These are phyloP conservation scores for Leccinum incarnatum DNA, from an alignment of 768 basidiomycete genomes.

Conservation along the genomic window DNA sequence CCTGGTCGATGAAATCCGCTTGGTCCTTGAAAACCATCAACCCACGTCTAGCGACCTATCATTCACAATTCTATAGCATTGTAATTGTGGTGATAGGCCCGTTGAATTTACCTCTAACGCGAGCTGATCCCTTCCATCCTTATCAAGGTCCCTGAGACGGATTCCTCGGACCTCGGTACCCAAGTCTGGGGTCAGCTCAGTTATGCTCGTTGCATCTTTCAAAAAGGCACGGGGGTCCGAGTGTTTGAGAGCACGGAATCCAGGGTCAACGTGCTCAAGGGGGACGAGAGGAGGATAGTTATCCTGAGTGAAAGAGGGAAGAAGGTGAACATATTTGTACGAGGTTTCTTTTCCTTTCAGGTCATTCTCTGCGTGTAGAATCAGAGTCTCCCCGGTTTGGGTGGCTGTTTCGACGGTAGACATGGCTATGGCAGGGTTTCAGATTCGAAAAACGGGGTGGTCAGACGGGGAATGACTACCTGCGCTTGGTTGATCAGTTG, in stretches of 20 bases:
- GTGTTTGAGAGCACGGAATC: constrained; percentile 61
- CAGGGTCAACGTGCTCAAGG: constrained; percentile 79
- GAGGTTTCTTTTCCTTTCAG: constrained; percentile 2
- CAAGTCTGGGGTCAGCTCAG: constrained; percentile 69
- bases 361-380: constrained; percentile 5
- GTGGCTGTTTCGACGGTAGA: constrained; percentile 15
- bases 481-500: not conserved
- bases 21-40: constrained; percentile 76
- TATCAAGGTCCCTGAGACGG: constrained; percentile 58
- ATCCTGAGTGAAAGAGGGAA: constrained; percentile 62
- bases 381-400: not conserved
- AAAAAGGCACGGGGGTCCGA: constrained; percentile 69
- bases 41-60: constrained; percentile 68
- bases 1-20: constrained; percentile 69
- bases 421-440: constrained; percentile 4
- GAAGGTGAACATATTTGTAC: constrained; percentile 68
- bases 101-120: constrained; percentile 55
- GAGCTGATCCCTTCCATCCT: constrained; percentile 62
- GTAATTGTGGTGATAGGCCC: constrained; percentile 1
- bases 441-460: not conserved
- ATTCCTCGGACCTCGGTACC: constrained; percentile 47
- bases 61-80: constrained; percentile 1
- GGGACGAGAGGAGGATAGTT: constrained; percentile 66
- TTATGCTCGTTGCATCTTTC: constrained; percentile 51
- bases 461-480: too few species aligned